Conservation (phyloP, 2,329 filamentous ascomycete species). For the Aspergillus vadensis region DNA sequence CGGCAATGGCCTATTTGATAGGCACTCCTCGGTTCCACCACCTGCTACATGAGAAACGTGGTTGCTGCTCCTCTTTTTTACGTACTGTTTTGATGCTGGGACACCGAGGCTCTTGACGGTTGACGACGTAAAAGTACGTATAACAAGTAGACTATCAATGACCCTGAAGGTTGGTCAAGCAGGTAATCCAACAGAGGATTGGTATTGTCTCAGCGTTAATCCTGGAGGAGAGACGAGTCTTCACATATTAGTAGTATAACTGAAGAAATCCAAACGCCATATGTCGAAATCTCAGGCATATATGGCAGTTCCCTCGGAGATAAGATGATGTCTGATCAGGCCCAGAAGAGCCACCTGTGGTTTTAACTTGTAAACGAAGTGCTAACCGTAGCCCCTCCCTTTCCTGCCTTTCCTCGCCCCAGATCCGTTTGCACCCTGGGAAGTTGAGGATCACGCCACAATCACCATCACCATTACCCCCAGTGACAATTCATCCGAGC, state of each 20-base stretch:
- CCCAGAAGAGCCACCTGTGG: neutral
- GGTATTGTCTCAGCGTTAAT: neutral
- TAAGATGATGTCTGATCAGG: neutral
- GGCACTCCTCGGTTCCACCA: conserved; percentile 20
- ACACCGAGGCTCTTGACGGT: neutral
- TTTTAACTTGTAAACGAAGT: neutral
- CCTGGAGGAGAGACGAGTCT: neutral
- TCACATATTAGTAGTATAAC: neutral
- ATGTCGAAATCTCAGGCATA: neutral
- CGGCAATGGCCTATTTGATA: conserved; percentile 16
- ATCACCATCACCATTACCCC: neutral
- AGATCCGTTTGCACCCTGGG: neutral
- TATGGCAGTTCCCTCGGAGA: neutral
- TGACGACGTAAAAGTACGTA: neutral
- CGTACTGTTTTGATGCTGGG: neutral
- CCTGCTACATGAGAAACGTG: conserved; percentile 7
- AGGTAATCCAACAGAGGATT: neutral
- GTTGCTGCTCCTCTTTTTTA: conserved; percentile 8
- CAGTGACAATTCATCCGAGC: too few relatives aligned
- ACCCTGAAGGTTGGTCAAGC: neutral
- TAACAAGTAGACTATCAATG: neutral
- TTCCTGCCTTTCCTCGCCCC: too few relatives aligned
- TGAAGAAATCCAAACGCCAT: neutral
- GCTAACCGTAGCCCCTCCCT: neutral
- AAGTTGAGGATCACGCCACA: neutral